These are phyloP conservation scores for Blastocystis sp. DNA, from an alignment of 352 stramenopile species.

Conservation along the genomic window DNA sequence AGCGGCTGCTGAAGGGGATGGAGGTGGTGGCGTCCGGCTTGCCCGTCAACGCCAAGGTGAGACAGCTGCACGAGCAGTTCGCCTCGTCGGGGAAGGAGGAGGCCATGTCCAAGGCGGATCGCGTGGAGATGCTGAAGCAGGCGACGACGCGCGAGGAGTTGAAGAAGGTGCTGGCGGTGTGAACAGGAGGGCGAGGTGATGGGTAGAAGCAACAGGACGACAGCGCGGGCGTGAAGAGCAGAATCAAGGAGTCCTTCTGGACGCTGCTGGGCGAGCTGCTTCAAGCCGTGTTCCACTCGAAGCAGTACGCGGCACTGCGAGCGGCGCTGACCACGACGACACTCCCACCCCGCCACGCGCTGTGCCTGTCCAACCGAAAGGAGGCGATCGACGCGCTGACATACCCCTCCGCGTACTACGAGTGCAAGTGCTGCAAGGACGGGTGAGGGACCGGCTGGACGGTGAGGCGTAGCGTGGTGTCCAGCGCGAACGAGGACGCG, in stretches of 20 bases:
- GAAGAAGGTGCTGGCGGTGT: not conserved
- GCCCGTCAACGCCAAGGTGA: not conserved
- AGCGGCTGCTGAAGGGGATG: not conserved
- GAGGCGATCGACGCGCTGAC: not conserved
- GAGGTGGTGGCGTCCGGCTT: not conserved
- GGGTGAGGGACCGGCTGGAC: not conserved
- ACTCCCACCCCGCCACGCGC: not conserved
- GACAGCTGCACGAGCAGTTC: not conserved
- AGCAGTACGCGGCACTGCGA: not conserved
- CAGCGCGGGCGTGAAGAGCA: not conserved
- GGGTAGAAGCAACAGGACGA: constrained; percentile 31
- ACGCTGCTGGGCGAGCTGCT: not conserved
- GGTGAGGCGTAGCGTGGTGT: not conserved
- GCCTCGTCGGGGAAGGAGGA: not conserved
- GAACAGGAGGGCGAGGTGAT: not conserved
- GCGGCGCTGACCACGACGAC: not conserved
- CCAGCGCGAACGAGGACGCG: not conserved
- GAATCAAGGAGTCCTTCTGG: not conserved
- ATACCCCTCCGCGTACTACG: not conserved
- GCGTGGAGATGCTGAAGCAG: not conserved
- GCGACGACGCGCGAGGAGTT: not conserved
- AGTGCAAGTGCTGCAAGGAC: constrained; percentile 25
- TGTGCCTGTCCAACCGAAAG: constrained; percentile 12
- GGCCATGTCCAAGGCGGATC: not conserved
- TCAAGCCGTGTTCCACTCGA: not conserved